Conservation (phyloP, 139 green algal species). For the Asterochloris sp. region DNA sequence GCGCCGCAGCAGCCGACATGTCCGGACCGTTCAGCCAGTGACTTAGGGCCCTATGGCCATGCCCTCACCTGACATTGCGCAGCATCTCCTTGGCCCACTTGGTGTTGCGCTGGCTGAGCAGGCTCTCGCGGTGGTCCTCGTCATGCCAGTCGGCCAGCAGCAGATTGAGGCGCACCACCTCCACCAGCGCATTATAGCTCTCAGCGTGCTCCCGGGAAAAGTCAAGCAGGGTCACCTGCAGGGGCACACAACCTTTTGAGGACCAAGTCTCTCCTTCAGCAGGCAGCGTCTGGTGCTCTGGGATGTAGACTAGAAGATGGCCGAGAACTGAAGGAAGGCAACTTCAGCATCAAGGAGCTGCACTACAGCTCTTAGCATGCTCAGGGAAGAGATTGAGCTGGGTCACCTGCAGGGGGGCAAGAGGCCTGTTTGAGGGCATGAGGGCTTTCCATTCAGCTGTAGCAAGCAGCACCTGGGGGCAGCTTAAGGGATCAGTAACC, state of each 20-base stretch:
- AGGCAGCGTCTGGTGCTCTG: too few relatives aligned
- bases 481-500: too few relatives aligned
- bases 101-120: constrained; percentile 56
- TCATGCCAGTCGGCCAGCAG: constrained; percentile 89
- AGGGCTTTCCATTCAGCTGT: too few relatives aligned
- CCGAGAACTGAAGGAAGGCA: too few relatives aligned
- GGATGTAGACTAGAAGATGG: too few relatives aligned
- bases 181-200: constrained; percentile 80
- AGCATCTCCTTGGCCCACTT: constrained; percentile 68
- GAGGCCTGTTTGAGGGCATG: too few relatives aligned
- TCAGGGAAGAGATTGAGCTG: not conserved
- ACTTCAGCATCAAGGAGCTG: too few relatives aligned
- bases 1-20: too few relatives aligned
- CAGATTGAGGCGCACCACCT: constrained; percentile 77
- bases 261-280: too few relatives aligned
- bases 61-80: constrained; percentile 60
- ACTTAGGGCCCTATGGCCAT: too few relatives aligned
- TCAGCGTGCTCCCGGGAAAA: constrained; percentile 78
- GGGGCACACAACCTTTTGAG: not conserved
- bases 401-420: not conserved
- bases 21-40: too few relatives aligned
- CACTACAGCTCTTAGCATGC: not conserved
- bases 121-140: constrained; percentile 76
- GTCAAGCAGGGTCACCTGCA: constrained; percentile 60
- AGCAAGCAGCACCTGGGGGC: too few relatives aligned